Conservation (phyloP, 2,329 filamentous ascomycete genomes). For the Xylariaceae sp. region DNA sequence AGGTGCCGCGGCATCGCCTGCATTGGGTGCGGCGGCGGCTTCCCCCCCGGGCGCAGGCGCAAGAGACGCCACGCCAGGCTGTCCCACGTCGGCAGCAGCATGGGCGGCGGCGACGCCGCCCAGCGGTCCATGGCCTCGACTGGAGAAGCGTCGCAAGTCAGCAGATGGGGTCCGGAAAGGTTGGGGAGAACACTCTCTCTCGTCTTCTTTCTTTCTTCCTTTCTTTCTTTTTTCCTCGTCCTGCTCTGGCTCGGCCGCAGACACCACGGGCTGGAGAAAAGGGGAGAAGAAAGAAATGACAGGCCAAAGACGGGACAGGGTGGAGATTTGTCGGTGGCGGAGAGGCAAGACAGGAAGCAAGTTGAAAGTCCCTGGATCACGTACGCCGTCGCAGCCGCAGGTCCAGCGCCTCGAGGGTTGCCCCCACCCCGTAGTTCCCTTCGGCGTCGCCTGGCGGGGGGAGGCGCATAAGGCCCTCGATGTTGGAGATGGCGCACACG, state of each 20-base stretch:
- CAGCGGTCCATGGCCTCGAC: not conserved
- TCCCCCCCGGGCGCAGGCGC: conserved; percentile 5
- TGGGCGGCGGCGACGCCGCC: conserved; percentile 18
- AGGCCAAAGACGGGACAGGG: no score
- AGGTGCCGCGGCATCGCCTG: conserved; percentile 5
- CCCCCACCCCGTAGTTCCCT: conserved; percentile 1
- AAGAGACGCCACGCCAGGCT: conserved; percentile 16
- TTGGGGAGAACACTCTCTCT: no score
- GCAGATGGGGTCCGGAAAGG: no score
- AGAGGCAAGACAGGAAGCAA: no score
- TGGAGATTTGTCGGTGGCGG: no score
- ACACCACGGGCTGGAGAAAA: no score
- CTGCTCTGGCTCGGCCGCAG: no score
- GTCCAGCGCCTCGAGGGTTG: conserved; percentile 13
- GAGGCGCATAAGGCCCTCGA: conserved; percentile 12
- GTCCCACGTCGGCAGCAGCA: conserved; percentile 16
- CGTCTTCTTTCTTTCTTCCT: no score
- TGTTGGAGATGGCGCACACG: conserved; percentile 15
- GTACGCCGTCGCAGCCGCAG: conserved; percentile 12
- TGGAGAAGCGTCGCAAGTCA: no score
- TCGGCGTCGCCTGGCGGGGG: not conserved
- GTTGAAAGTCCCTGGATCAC: no score
- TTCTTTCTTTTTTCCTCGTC: no score
- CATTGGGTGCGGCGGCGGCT: not conserved
- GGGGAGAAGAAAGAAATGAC: no score